These are phyloP conservation scores for Suhomyces sp. DNA, from an alignment of 805 yeast species.

Conservation along the genomic window DNA sequence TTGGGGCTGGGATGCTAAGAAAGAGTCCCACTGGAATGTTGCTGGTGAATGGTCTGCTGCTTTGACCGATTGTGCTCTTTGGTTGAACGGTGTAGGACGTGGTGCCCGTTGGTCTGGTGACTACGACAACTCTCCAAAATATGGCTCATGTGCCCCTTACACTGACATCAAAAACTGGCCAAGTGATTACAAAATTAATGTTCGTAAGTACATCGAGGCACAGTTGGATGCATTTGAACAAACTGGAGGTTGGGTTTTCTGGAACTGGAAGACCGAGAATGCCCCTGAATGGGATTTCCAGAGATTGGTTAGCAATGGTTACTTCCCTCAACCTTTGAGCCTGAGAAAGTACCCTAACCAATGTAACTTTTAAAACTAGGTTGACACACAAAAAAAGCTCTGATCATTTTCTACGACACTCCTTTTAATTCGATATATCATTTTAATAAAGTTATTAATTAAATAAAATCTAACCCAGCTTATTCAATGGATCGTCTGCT, in stretches of 20 bases:
- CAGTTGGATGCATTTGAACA: conserved; percentile 79
- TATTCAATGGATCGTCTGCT: not conserved
- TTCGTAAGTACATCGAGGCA: conserved; percentile 78
- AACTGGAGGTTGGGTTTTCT: conserved; percentile 84
- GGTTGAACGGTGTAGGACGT: conserved; percentile 80
- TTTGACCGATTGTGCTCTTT: conserved; percentile 81
- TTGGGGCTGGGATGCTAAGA: conserved; percentile 27
- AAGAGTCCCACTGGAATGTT: conserved; percentile 69
- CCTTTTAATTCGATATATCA: not conserved
- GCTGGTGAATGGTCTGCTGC: conserved; percentile 80
- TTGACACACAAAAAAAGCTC: not conserved
- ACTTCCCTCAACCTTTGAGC: conserved; percentile 79
- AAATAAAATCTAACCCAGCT: not conserved
- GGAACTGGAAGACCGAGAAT: conserved; percentile 90
- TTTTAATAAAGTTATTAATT: not conserved
- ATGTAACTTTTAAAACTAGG: conserved; percentile 41
- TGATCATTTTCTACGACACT: not conserved
- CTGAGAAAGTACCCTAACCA: conserved; percentile 69
- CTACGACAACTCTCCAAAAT: conserved; percentile 36
- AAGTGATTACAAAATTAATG: conserved; percentile 48
- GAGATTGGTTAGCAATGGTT: conserved; percentile 50
- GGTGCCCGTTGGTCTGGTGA: conserved; percentile 84
- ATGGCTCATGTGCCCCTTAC: conserved; percentile 60
- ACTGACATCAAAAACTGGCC: conserved; percentile 49
- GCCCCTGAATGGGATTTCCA: conserved; percentile 84